These are phyloP conservation scores for Chalciporus sp. DNA, from an alignment of 1,284 basidiomycete species.

Conservation along the genomic window DNA sequence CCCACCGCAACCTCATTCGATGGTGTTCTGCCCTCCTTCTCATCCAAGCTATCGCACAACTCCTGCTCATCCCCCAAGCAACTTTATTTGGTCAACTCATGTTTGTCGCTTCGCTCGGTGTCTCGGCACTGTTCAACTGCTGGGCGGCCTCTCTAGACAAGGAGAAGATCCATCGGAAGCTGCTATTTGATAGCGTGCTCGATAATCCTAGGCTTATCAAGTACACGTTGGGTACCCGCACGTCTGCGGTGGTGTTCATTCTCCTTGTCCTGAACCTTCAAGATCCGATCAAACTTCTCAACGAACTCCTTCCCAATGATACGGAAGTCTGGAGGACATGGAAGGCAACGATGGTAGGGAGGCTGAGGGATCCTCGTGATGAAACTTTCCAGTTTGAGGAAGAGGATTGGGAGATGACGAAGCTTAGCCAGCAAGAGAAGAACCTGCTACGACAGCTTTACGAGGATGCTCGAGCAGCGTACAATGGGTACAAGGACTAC, in stretches of 20 bases:
- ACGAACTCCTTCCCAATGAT: constrained; percentile 34
- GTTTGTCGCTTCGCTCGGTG: constrained; percentile 31
- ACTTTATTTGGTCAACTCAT: constrained; percentile 37
- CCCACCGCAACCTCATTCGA: constrained; percentile 26
- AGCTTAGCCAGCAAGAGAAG: constrained; percentile 19
- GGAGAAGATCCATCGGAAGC: constrained; percentile 28
- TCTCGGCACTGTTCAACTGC: constrained; percentile 33
- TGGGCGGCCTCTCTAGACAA: constrained; percentile 35
- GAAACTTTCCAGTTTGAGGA: constrained; percentile 27
- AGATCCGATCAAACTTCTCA: constrained; percentile 25
- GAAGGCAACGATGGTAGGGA: constrained; percentile 21
- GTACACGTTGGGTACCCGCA: constrained; percentile 33
- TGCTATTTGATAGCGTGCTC: constrained; percentile 28
- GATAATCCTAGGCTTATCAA: constrained; percentile 26
- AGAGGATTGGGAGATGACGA: constrained; percentile 27
- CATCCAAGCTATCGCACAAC: constrained; percentile 32
- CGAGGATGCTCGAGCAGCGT: constrained; percentile 25
- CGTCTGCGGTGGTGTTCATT: constrained; percentile 31
- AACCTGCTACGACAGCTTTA: constrained; percentile 25
- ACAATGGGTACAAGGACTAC: constrained; percentile 19
- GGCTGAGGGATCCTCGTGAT: constrained; percentile 8
- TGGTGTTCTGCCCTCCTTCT: constrained; percentile 32
- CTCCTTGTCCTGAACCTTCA: constrained; percentile 30
- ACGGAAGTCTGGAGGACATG: constrained; percentile 35
- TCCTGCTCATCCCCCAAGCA: constrained; percentile 34